Evolutionary conservation across 2,329 filamentous ascomycete species (phyloP).

Genomic region (Aspergillus ustus): DNA sequence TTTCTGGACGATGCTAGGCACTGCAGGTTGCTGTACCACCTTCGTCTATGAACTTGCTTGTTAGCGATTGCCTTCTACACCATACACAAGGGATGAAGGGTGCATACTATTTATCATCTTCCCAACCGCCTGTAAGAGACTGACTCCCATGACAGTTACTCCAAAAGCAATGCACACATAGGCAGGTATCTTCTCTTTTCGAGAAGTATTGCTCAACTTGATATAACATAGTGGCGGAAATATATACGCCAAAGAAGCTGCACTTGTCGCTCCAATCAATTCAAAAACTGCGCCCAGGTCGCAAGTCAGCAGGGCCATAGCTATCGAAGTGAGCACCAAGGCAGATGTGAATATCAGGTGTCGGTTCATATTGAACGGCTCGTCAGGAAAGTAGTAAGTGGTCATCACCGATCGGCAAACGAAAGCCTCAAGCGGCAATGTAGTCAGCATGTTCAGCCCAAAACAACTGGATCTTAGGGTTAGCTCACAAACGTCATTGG

Average conservation of each 20-base stretch:
- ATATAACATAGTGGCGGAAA: constrained; percentile 94
- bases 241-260: constrained; percentile 92
- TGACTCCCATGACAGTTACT: constrained; percentile 77
- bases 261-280: constrained; percentile 91
- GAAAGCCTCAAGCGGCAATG: constrained; percentile 92
- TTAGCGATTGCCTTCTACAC: constrained; percentile 17
- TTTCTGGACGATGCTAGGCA: constrained; percentile 19
- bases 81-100: background rate
- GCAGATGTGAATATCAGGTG: constrained; percentile 86
- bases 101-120: constrained; percentile 64
- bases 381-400: constrained; percentile 74
- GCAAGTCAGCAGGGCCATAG: constrained; percentile 81
- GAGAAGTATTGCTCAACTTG: constrained; percentile 79
- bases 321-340: constrained; percentile 79
- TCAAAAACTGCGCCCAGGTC: constrained; percentile 95
- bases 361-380: constrained; percentile 79
- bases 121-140: constrained; percentile 70
- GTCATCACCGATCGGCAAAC: constrained; percentile 97
- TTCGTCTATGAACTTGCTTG: constrained; percentile 33
- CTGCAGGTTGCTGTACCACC: constrained; percentile 38
- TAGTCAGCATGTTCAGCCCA: constrained; percentile 98
- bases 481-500: constrained; percentile 23
- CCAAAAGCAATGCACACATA: constrained; percentile 79
- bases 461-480: constrained; percentile 65
- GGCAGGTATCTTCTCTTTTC: constrained; percentile 73